These are phyloP conservation scores for Neocatenulostroma microsporum DNA, from an alignment of 2,329 filamentous ascomycete genomes.

Conservation along the genomic window DNA sequence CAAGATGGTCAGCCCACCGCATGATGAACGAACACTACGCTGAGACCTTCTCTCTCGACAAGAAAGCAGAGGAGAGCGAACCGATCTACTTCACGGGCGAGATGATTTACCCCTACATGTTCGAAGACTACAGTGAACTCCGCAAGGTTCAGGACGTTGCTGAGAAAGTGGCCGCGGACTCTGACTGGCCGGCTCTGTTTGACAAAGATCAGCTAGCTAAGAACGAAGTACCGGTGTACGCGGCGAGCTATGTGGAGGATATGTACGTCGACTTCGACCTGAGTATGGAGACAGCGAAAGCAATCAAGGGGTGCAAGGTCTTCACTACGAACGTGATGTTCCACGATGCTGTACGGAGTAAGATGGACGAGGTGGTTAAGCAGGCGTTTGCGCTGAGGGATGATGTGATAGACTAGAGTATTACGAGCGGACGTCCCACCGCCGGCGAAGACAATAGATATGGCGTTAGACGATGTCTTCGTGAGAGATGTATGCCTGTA, in stretches of 20 bases:
- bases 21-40: conserved; percentile 47
- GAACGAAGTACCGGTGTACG: conserved; percentile 80
- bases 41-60: conserved; percentile 42
- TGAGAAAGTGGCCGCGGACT: conserved; percentile 58
- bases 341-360: conserved; percentile 70
- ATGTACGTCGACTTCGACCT: conserved; percentile 84
- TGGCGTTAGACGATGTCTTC: too few relatives aligned
- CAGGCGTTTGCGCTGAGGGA: conserved; percentile 72
- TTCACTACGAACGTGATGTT: conserved; percentile 83
- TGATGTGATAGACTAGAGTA: conserved; percentile 55
- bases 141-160: conserved; percentile 60
- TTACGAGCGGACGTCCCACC: too few relatives aligned
- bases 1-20: conserved; percentile 68
- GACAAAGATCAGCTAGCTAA: conserved; percentile 61
- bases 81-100: conserved; percentile 80
- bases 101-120: conserved; percentile 84
- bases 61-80: conserved; percentile 27
- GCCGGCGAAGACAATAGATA: too few relatives aligned
- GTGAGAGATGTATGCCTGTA: too few relatives aligned
- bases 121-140: conserved; percentile 72
- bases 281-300: conserved; percentile 62
- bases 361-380: conserved; percentile 66
- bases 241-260: conserved; percentile 74
- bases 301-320: conserved; percentile 69
- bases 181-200: conserved; percentile 70